These are phyloP conservation scores for Salvia miltiorrhiza DNA, from an alignment of 257 asterid genomes.

Conservation along the genomic window DNA sequence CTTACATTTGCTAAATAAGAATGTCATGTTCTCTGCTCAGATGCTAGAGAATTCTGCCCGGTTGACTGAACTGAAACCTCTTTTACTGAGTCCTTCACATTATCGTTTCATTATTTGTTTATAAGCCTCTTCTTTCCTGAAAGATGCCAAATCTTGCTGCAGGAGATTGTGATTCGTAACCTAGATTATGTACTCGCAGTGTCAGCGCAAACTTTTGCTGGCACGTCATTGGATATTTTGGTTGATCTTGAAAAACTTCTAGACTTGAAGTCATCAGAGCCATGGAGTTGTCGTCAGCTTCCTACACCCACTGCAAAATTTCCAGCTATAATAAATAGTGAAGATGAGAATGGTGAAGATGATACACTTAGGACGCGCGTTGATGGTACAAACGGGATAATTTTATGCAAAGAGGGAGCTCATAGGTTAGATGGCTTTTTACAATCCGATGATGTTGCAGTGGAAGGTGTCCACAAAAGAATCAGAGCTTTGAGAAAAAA, in stretches of 20 bases:
- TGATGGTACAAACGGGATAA: slow-evolving; percentile 34
- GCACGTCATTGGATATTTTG: slow-evolving; percentile 68
- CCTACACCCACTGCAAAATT: slow-evolving; percentile 91
- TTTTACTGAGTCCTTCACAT: neutral
- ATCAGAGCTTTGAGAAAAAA: slow-evolving; percentile 83
- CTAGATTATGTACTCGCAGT: slow-evolving; percentile 85
- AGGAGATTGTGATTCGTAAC: slow-evolving; percentile 89
- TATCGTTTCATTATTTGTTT: neutral
- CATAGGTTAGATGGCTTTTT: slow-evolving; percentile 63
- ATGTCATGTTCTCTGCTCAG: neutral
- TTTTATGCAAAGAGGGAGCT: slow-evolving; percentile 34
- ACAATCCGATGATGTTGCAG: slow-evolving; percentile 44
- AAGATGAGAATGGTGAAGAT: slow-evolving; percentile 64
- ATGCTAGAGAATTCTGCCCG: neutral
- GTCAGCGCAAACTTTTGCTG: slow-evolving; percentile 54
- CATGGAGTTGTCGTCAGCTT: slow-evolving; percentile 83
- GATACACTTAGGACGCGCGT: slow-evolving; percentile 53
- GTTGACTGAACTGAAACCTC: neutral
- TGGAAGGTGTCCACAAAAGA: slow-evolving; percentile 55
- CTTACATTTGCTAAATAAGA: neutral
- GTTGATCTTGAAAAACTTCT: slow-evolving; percentile 69
- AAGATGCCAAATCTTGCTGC: slow-evolving; percentile 36
- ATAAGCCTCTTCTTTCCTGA: slow-evolving; percentile 3
- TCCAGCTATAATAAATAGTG: slow-evolving; percentile 80
- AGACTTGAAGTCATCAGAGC: slow-evolving; percentile 74